Evolutionary conservation across 345 rosid genomes (phyloP).

Genomic region (Arabidopsis thaliana): TAIR10.1 NC_003070.9:7822001-7822500

Average conservation of each 20-base stretch:
- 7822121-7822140: conserved; percentile 10
- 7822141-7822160: conserved; percentile 35
- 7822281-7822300: not conserved
- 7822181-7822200: conserved; percentile 27
- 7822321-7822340: too few species aligned
- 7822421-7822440: not conserved
- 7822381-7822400: not conserved
- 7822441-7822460: conserved; percentile 25
- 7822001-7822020: not conserved
- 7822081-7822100: not conserved
- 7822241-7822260: conserved; percentile 16
- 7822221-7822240: not conserved
- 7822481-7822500: conserved; percentile 31
- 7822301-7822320: not conserved
- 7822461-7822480: conserved; percentile 15
- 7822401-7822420: conserved; percentile 24
- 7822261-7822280: not conserved
- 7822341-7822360: not conserved
- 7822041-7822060: not conserved
- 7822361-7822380: not conserved
- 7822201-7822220: conserved; percentile 31
- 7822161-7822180: conserved; percentile 36
- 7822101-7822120: not conserved
- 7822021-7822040: not conserved
- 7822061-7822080: not conserved